Conservation (phyloP, 2,329 filamentous ascomycete species). For the Trichoderma breve region DNA sequence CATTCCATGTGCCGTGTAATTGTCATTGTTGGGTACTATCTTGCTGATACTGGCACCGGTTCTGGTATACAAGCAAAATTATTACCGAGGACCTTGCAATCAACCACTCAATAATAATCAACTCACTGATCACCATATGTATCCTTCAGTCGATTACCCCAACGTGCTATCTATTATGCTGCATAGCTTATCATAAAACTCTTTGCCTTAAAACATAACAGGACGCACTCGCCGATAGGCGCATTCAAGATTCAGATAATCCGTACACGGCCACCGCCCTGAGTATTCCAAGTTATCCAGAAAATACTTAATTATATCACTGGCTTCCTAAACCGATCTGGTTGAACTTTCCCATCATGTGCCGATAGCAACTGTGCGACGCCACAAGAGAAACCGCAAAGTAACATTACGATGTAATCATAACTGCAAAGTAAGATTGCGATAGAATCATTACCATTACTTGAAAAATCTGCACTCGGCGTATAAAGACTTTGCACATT, state of each 20-base stretch:
- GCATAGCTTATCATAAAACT: background rate
- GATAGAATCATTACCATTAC: background rate
- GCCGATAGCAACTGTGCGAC: background rate
- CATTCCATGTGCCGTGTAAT: too few species aligned
- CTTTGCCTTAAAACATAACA: background rate
- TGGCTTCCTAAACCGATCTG: background rate
- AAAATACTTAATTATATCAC: background rate
- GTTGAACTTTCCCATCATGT: background rate
- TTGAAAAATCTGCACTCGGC: background rate
- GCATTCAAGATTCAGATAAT: background rate
- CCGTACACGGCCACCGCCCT: background rate
- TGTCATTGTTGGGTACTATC: too few species aligned
- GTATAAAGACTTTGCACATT: background rate
- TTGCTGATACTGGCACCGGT: too few species aligned
- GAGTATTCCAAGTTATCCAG: background rate
- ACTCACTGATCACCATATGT: background rate
- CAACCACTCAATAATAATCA: background rate
- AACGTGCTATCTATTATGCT: background rate
- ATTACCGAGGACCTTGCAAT: background rate
- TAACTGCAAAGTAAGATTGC: background rate
- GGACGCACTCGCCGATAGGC: background rate
- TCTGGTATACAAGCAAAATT: background rate
- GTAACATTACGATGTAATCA: background rate
- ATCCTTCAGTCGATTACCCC: background rate
- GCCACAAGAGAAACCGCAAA: background rate